These are phyloP conservation scores for Scheffersomyces segobiensis DNA, from an alignment of 1,139 yeast genomes.

Conservation along the genomic window DNA sequence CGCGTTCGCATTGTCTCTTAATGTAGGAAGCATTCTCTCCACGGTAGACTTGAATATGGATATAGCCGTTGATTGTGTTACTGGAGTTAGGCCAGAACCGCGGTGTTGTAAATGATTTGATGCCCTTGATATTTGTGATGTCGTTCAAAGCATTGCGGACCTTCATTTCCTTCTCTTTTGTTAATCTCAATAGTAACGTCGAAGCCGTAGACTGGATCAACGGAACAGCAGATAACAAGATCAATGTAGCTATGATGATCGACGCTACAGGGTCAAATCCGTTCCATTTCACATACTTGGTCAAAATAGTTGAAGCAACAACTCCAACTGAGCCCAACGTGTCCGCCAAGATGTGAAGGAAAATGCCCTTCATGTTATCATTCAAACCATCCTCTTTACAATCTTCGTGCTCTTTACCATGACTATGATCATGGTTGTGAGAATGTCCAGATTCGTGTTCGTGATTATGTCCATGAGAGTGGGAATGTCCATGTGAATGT, in stretches of 20 bases:
- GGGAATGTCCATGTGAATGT: constrained; percentile 36
- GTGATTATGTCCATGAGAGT: constrained; percentile 16
- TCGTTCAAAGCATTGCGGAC: constrained; percentile 68
- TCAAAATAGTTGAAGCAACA: constrained; percentile 75
- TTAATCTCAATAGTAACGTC: constrained; percentile 64
- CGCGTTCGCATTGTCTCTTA: constrained; percentile 59
- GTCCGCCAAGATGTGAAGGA: constrained; percentile 90
- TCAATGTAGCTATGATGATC: constrained; percentile 76
- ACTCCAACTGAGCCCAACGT: constrained; percentile 97
- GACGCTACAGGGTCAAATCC: constrained; percentile 94
- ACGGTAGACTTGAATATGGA: constrained; percentile 67
- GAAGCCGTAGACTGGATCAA: constrained; percentile 78
- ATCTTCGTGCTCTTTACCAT: constrained; percentile 15
- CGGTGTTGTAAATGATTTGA: constrained; percentile 82
- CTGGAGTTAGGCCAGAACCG: constrained; percentile 81
- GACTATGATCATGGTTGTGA: constrained; percentile 28
- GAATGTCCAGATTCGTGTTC: constrained; percentile 11
- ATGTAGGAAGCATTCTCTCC: constrained; percentile 68
- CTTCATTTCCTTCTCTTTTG: constrained; percentile 53
- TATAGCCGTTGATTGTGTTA: constrained; percentile 47
- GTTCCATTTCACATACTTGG: constrained; percentile 56
- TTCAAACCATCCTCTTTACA: constrained; percentile 38
- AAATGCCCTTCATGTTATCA: constrained; percentile 94
- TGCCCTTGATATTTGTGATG: constrained; percentile 71
- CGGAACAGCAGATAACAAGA: constrained; percentile 81